Evolutionary conservation across 495 filamentous ascomycete species (phyloP).

Genomic region (Ascobolus immersus): DNA sequence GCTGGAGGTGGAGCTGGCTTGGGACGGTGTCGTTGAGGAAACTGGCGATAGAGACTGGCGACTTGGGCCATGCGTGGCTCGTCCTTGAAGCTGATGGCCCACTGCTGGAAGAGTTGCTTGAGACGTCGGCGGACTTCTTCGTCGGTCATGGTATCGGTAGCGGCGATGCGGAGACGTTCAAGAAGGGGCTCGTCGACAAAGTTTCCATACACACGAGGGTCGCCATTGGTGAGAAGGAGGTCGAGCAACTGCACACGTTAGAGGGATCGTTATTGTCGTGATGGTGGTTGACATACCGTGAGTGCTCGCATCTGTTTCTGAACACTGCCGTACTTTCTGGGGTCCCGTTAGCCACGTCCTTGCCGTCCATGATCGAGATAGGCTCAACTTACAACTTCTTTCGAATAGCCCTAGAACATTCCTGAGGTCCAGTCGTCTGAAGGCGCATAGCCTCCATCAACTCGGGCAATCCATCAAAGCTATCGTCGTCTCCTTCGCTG

Average conservation of each 20-base stretch:
- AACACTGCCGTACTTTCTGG: conserved; percentile 73
- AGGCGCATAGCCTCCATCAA: conserved; percentile 82
- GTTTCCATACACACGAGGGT: conserved; percentile 56
- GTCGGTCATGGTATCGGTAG: conserved; percentile 64
- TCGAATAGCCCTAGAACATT: conserved; percentile 73
- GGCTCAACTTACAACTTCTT: conserved; percentile 67
- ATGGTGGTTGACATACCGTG: conserved; percentile 25
- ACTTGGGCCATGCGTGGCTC: conserved; percentile 59
- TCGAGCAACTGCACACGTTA: conserved; percentile 30
- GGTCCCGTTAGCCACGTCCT: conserved; percentile 5
- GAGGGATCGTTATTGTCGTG: background rate
- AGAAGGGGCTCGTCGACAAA: conserved; percentile 81
- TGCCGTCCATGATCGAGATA: background rate
- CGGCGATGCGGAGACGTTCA: conserved; percentile 70
- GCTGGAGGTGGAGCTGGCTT: conserved; percentile 15
- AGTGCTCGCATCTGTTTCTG: conserved; percentile 80
- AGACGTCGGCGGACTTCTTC: conserved; percentile 65
- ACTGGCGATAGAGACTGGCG: conserved; percentile 52
- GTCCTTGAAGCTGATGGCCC: conserved; percentile 61
- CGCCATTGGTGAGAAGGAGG: conserved; percentile 82
- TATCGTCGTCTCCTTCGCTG: conserved; percentile 68
- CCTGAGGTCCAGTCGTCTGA: conserved; percentile 62
- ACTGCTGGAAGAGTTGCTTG: conserved; percentile 60
- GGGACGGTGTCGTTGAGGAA: conserved; percentile 40
- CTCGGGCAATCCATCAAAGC: conserved; percentile 74